Conservation (phyloP, 2,329 filamentous ascomycete genomes). For the Madurella fahalii region DNA sequence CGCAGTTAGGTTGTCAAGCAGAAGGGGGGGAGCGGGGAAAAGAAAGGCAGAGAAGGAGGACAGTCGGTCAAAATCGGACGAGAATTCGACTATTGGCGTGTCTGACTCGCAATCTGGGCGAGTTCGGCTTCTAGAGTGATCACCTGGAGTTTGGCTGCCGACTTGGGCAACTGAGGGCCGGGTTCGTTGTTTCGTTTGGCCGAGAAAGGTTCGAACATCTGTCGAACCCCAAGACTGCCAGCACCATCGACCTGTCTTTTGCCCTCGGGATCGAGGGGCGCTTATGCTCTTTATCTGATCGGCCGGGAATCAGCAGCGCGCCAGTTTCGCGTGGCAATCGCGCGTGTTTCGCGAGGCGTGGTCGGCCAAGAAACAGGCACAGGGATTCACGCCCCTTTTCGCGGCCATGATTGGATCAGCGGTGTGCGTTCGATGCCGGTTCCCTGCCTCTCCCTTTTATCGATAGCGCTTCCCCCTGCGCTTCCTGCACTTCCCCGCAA, state of each 20-base stretch:
- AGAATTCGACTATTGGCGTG: background rate
- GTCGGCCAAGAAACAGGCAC: slow-evolving; percentile 14
- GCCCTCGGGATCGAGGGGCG: slow-evolving; percentile 11
- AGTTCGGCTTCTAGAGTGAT: background rate
- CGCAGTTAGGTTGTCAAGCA: background rate
- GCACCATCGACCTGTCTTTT: slow-evolving; percentile 7
- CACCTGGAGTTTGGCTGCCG: too few species aligned
- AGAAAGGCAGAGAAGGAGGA: background rate
- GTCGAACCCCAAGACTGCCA: background rate
- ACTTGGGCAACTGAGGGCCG: background rate
- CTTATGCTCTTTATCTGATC: slow-evolving; percentile 20
- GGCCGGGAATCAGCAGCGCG: slow-evolving; percentile 16
- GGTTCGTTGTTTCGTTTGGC: background rate
- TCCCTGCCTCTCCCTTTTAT: slow-evolving; percentile 17
- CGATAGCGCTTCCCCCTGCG: slow-evolving; percentile 29
- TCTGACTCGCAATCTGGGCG: background rate
- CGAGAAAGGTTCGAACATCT: background rate
- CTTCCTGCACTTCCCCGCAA: slow-evolving; percentile 11
- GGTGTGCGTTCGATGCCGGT: slow-evolving; percentile 1
- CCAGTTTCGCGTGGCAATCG: slow-evolving; percentile 24
- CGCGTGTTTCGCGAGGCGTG: slow-evolving; percentile 21
- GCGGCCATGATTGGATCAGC: slow-evolving; percentile 12
- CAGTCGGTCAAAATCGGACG: background rate
- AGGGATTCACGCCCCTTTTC: background rate
- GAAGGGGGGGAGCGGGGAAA: background rate